phyloP scores from a whole-genome alignment of 2,329 filamentous ascomycete species.

The Aureobasidium uvarum region DNA sequence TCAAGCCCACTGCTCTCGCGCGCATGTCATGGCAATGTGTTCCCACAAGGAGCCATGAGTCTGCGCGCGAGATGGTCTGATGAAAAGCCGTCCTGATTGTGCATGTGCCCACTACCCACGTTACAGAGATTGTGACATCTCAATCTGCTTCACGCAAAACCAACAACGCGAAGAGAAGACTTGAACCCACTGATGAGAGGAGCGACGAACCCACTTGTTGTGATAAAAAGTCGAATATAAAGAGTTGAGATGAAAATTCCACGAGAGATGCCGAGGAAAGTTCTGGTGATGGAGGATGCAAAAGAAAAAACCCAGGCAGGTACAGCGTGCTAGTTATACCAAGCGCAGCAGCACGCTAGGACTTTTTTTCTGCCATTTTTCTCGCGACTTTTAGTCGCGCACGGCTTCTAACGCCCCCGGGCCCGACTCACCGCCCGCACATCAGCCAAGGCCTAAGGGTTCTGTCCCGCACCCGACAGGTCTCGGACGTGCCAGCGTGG shows the following conservation, averaged over 20 bases:
- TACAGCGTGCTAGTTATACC: conserved; percentile 14
- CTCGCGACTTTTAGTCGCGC: background rate
- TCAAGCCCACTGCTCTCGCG: conserved; percentile 48
- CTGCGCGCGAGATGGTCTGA: conserved; percentile 34
- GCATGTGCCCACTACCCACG: conserved; percentile 28
- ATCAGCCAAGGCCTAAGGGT: background rate
- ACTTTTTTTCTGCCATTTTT: conserved; percentile 19
- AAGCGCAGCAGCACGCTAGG: background rate
- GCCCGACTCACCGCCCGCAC: conserved; percentile 5
- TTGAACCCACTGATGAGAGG: conserved; percentile 30
- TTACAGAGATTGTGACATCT: conserved; percentile 26
- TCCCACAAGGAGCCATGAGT: conserved; percentile 53
- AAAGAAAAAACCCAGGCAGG: conserved; percentile 7
- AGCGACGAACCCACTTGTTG: conserved; percentile 31
- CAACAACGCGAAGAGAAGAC: conserved; percentile 27
- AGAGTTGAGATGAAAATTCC: conserved; percentile 16
- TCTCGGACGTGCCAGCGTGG: conserved; percentile 15
- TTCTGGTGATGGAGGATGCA: conserved; percentile 20
- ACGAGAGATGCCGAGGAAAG: conserved; percentile 10
- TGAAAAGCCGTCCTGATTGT: conserved; percentile 32
- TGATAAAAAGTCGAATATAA: conserved; percentile 21
- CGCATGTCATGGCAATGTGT: conserved; percentile 48
- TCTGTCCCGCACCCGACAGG: background rate
- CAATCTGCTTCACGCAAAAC: conserved; percentile 27
- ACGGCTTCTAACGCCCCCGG: background rate